phyloP scores from a whole-genome alignment of 768 basidiomycete species.

The Leccinum aurantiacum region DNA sequence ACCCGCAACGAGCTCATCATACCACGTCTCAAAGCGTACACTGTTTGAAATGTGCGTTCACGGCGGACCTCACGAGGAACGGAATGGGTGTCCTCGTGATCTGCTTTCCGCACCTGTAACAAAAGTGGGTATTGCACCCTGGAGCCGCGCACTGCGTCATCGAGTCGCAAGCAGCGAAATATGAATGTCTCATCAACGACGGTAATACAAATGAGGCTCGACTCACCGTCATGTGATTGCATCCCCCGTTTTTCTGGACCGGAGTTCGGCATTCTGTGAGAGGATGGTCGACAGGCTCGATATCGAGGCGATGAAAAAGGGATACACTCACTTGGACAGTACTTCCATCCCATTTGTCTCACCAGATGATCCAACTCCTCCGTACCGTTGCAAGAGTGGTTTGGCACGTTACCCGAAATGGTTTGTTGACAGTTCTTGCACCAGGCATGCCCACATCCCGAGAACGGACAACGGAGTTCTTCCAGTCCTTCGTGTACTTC shows the following conservation, averaged over 20 bases:
- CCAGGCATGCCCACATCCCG: constrained; percentile 52
- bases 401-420: constrained; percentile 30
- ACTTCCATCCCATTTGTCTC: constrained; percentile 55
- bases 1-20: neutral
- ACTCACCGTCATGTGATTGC: constrained; percentile 61
- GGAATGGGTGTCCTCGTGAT: constrained; percentile 41
- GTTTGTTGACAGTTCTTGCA: constrained; percentile 57
- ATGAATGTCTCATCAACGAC: neutral
- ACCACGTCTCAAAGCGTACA: constrained; percentile 24
- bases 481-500: constrained; percentile 41
- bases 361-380: constrained; percentile 53
- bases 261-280: constrained; percentile 43
- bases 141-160: constrained; percentile 48
- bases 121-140: constrained; percentile 58
- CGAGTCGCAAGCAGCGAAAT: neutral
- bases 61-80: constrained; percentile 32
- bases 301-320: neutral
- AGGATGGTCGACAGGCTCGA: neutral
- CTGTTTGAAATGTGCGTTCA: constrained; percentile 35
- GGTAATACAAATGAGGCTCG: neutral
- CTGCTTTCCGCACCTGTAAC: constrained; percentile 48
- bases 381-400: constrained; percentile 58
- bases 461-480: constrained; percentile 50
- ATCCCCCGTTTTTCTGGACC: constrained; percentile 53
- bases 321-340: constrained; percentile 51